Base-by-base conservation (phyloP, 495 filamentous ascomycete genomes). In the Hypoxylon fragiforme region DNA sequence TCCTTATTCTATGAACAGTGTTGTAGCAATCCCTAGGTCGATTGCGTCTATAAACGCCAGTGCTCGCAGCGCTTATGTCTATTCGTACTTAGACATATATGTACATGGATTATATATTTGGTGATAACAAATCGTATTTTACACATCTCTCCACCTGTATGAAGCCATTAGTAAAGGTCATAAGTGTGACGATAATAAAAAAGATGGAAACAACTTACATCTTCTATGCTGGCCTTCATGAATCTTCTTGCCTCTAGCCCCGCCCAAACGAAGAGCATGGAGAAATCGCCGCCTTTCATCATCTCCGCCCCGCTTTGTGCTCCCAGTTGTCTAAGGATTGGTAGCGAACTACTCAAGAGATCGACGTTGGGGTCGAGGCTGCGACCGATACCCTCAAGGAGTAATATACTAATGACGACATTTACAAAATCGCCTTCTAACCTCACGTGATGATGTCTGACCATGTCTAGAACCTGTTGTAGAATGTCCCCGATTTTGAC, bases 391-490 rank as follows among this genome's bases (percentile, higher is more conserved):
- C 95, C 95, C 65, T 99, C 95, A 1, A 99, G 77, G 1, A 99
- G 77, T 30, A 99, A 76, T 40, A 97, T 96, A 24, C 88, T 92
- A 45, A 99, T 88, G 13, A 99, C 92, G 2, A 99, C 94, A 64
- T 99, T 99, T 46, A 97, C 92, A 69, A 97, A 99, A 66, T 99
- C 95, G 1, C 95, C 95, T 64, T 97, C 95, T 24, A 99, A 81
- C 7, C 95, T 81, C 1, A 99, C 95, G 64, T 99, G 95, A 65
- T 99, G 92, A 12, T 76, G 74, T 21, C 95, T 84, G 36, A 99
- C 95, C 92, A 99, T 97, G 32, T 76, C 76, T 19, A 99, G 74
- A 6, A 97, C 92, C 51, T 96, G 81, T 57, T 90, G 90, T 11
- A 99, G 70, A 19, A 99, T 87, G 62, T 99, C 95, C 1, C 94